phyloP scores from a whole-genome alignment of 306 rosid species.

The Citrullus colocynthis region DNA sequence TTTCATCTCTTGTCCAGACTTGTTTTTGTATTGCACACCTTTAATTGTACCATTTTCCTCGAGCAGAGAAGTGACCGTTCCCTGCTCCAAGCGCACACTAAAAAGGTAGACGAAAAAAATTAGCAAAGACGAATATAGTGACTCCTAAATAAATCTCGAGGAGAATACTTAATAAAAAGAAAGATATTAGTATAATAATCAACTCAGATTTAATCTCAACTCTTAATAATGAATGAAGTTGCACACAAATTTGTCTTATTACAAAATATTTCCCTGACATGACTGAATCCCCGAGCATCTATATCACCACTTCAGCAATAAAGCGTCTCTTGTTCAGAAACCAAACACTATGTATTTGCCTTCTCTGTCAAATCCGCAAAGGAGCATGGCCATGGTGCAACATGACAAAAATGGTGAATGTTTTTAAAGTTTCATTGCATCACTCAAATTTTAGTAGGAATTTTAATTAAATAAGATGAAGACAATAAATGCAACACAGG shows the following conservation, averaged over 20 bases:
- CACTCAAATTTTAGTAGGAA: neutral
- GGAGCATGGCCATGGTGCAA: neutral
- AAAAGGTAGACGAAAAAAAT: slow-evolving; percentile 2
- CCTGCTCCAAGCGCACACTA: slow-evolving; percentile 69
- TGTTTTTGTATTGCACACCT: slow-evolving; percentile 77
- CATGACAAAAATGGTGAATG: neutral
- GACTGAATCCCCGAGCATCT: neutral
- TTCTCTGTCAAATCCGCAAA: neutral
- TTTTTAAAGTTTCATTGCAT: neutral
- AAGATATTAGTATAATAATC: neutral
- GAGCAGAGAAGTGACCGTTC: slow-evolving; percentile 82
- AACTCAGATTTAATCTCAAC: neutral
- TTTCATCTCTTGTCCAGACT: slow-evolving; percentile 48
- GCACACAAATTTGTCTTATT: neutral
- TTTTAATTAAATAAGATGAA: neutral
- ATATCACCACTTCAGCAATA: neutral
- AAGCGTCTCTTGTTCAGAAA: neutral
- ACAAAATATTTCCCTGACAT: neutral
- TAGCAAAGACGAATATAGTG: neutral
- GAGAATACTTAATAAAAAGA: neutral
- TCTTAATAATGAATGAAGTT: neutral
- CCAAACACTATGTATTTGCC: neutral
- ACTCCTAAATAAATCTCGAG: neutral
- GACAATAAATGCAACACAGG: neutral
- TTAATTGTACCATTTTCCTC: slow-evolving; percentile 70